Percentiles rank a stretch among this genome's conserved stretches.
Conservation (phyloP, 192 early-diverging fungal species). For the Entomortierella parvispora region DNA sequence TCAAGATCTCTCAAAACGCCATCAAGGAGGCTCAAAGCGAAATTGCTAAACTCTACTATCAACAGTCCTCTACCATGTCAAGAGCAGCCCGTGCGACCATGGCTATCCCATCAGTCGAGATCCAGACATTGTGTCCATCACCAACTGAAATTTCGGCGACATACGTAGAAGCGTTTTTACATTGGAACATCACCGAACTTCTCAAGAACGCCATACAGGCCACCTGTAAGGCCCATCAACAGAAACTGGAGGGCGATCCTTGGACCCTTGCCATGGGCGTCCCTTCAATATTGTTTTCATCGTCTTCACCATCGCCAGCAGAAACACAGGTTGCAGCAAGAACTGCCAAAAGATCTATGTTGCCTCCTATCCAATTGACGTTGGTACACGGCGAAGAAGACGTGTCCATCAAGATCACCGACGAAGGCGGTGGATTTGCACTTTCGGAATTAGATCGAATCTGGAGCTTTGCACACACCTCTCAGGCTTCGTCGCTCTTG, state of each 20-base stretch:
- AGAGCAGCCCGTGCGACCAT: no score
- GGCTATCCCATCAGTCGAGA: constrained; percentile 45
- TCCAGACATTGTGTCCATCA: constrained; percentile 55
- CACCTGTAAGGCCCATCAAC: constrained; percentile 58
- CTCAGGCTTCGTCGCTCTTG: no score
- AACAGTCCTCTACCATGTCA: constrained; percentile 36
- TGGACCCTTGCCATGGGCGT: constrained; percentile 12
- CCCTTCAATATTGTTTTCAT: no score
- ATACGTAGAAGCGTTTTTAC: constrained; percentile 66
- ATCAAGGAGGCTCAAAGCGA: constrained; percentile 57
- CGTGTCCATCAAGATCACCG: constrained; percentile 70
- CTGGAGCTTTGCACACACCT: constrained; percentile 61
- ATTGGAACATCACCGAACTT: constrained; percentile 68
- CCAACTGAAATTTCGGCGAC: constrained; percentile 55
- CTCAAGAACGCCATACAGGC: constrained; percentile 68
- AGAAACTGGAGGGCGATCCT: not conserved
- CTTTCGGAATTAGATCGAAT: constrained; percentile 63
- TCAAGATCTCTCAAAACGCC: constrained; percentile 60
- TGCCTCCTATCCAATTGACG: constrained; percentile 63
- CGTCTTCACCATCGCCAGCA: constrained; percentile 4
- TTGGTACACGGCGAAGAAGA: constrained; percentile 71
- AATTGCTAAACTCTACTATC: constrained; percentile 59
- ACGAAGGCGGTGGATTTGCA: constrained; percentile 72
- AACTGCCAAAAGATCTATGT: constrained; percentile 2
- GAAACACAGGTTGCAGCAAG: not conserved